Percentiles rank a stretch among this genome's conserved stretches.
These are phyloP conservation scores for Aspergillus vadensis DNA, from an alignment of 2,329 filamentous ascomycete genomes.

Conservation along the genomic window DNA sequence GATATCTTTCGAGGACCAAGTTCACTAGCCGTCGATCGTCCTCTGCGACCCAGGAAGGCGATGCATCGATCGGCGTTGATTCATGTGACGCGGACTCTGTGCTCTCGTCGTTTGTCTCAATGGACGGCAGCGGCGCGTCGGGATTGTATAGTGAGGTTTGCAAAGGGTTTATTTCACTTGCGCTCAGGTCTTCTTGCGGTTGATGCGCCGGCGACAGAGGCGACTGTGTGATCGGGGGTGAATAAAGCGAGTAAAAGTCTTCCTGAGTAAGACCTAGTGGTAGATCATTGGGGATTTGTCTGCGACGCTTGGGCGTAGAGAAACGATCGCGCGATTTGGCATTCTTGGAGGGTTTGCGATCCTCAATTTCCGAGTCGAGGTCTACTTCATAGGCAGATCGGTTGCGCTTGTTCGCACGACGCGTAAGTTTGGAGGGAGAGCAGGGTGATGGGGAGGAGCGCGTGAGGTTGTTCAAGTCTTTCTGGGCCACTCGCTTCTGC, in stretches of 20 bases:
- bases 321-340: slow-evolving; percentile 27
- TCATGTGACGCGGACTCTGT: slow-evolving; percentile 19
- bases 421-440: slow-evolving; percentile 30
- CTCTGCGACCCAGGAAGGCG: slow-evolving; percentile 38
- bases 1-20: slow-evolving; percentile 48
- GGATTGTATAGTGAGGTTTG: slow-evolving; percentile 25
- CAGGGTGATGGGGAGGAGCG: slow-evolving; percentile 24
- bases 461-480: slow-evolving; percentile 20
- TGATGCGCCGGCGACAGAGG: slow-evolving; percentile 30
- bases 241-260: slow-evolving; percentile 48
- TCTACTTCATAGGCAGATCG: slow-evolving; percentile 32
- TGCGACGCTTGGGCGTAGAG: slow-evolving; percentile 50
- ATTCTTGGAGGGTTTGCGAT: slow-evolving; percentile 20
- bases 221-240: slow-evolving; percentile 36
- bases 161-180: slow-evolving; percentile 12
- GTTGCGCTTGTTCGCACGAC: slow-evolving; percentile 44
- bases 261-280: slow-evolving; percentile 46
- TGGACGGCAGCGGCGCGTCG: slow-evolving; percentile 40
- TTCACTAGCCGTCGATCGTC: slow-evolving; percentile 48
- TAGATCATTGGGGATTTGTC: slow-evolving; percentile 46
- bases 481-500: slow-evolving; percentile 24
- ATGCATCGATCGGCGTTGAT: neutral
- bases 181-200: slow-evolving; percentile 13
- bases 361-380: slow-evolving; percentile 12
- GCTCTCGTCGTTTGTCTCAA: slow-evolving; percentile 28